Conservation (phyloP, 2,329 filamentous ascomycete genomes). For the Trichoderma simmonsii region DNA sequence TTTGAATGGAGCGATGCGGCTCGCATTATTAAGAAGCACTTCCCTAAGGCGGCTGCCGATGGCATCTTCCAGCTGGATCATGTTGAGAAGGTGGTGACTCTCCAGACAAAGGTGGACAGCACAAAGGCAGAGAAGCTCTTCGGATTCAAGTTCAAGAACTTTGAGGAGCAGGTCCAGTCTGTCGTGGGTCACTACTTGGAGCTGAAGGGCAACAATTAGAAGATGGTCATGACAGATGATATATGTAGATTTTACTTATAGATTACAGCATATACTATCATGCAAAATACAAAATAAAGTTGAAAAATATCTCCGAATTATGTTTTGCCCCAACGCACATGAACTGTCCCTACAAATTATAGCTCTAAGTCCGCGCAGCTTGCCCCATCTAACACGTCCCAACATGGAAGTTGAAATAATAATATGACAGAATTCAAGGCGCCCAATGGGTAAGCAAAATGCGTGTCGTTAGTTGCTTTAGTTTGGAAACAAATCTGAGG, state of each 20-base stretch:
- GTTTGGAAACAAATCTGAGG: neutral
- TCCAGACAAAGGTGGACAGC: conserved; percentile 25
- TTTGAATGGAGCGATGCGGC: neutral
- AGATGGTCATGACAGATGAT: no score
- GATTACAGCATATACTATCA: neutral
- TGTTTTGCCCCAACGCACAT: neutral
- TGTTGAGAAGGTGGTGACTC: neutral
- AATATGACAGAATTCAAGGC: neutral
- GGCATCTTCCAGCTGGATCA: conserved; percentile 12
- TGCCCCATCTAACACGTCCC: neutral
- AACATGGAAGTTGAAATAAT: neutral
- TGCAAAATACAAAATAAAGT: neutral
- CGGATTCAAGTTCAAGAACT: conserved; percentile 31
- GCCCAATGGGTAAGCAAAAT: neutral
- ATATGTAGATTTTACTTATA: neutral
- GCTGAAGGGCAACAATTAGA: conserved; percentile 21
- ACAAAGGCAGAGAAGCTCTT: conserved; percentile 33
- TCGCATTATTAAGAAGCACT: conserved; percentile 18
- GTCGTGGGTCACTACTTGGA: conserved; percentile 35
- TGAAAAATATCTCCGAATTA: neutral
- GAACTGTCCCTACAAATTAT: neutral
- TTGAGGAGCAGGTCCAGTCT: conserved; percentile 35
- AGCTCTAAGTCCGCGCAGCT: neutral
- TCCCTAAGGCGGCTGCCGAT: conserved; percentile 7
- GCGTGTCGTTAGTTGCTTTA: neutral